Evolutionary conservation across 768 basidiomycete genomes (phyloP).

Genomic region (Antrodiella citrinella): DNA sequence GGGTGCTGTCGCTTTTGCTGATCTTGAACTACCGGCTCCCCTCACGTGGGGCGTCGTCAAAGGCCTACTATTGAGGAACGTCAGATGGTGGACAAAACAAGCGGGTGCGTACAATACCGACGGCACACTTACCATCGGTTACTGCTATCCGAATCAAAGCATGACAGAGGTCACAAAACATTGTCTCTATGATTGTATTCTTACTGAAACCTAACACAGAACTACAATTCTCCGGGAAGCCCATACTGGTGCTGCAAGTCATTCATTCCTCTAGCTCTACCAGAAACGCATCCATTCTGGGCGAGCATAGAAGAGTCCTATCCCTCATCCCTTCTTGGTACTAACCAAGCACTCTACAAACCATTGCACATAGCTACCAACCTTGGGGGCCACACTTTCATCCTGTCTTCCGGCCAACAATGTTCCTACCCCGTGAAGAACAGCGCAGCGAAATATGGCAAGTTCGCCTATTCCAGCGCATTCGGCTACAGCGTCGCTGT

Average conservation of each 20-base stretch:
- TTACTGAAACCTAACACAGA: conserved; percentile 19
- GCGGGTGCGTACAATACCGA: conserved; percentile 53
- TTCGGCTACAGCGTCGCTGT: conserved; percentile 74
- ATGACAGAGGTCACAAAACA: conserved; percentile 43
- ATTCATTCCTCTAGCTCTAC: conserved; percentile 57
- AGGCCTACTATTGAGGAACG: conserved; percentile 63
- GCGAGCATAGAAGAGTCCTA: conserved; percentile 55
- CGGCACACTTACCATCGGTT: conserved; percentile 68
- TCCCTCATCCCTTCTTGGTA: conserved; percentile 38
- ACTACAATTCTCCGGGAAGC: conserved; percentile 73
- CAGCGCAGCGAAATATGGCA: conserved; percentile 73
- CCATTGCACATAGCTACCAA: conserved; percentile 65
- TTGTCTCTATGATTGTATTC: background rate
- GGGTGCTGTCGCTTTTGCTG: conserved; percentile 66
- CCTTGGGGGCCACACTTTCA: conserved; percentile 55
- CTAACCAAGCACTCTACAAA: conserved; percentile 45
- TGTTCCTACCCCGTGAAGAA: conserved; percentile 76
- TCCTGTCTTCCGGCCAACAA: conserved; percentile 71
- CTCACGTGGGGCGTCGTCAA: conserved; percentile 70
- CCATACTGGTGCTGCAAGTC: conserved; percentile 81
- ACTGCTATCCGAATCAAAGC: conserved; percentile 61
- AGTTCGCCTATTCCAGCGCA: conserved; percentile 67
- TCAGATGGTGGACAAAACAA: conserved; percentile 64
- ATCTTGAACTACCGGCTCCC: conserved; percentile 59
- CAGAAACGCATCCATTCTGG: conserved; percentile 70